Conservation (phyloP, 192 early-diverging fungal genomes). For the Gryganskiella cystojenkinii region DNA sequence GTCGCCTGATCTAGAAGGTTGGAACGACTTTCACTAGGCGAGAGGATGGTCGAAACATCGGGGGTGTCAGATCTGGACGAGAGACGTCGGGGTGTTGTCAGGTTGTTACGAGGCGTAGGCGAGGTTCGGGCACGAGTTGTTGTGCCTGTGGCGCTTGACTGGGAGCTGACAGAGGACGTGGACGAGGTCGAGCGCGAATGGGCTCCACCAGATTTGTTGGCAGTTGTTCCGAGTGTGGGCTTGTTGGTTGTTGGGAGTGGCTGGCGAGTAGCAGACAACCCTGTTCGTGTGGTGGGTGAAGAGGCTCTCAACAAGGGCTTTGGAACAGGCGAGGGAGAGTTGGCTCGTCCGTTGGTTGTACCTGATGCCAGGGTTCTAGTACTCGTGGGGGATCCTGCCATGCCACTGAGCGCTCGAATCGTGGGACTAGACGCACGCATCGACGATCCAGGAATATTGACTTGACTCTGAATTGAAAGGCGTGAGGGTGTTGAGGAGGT, state of each 20-base stretch:
- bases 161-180: constrained; percentile 45
- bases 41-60: constrained; percentile 17
- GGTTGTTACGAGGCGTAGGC: constrained; percentile 23
- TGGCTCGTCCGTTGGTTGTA: constrained; percentile 20
- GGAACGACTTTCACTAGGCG: constrained; percentile 30
- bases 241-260: constrained; percentile 23
- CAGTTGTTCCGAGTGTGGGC: constrained; percentile 15
- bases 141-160: constrained; percentile 27
- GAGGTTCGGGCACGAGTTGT: constrained; percentile 24
- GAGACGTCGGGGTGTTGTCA: constrained; percentile 33
- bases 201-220: constrained; percentile 5
- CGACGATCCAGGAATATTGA: constrained; percentile 3
- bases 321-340: constrained; percentile 42
- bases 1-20: constrained; percentile 34
- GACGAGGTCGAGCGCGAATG: constrained; percentile 40
- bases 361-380: constrained; percentile 15
- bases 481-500: neutral
- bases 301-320: constrained; percentile 19
- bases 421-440: constrained; percentile 31
- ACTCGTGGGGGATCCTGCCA: constrained; percentile 32
- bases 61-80: constrained; percentile 42
- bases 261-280: constrained; percentile 7
- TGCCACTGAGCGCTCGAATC: constrained; percentile 12
- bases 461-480: neutral
- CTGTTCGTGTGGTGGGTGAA: constrained; percentile 23